Conservation (phyloP, 495 filamentous ascomycete species). For the Talaromyces wortmannii region DNA sequence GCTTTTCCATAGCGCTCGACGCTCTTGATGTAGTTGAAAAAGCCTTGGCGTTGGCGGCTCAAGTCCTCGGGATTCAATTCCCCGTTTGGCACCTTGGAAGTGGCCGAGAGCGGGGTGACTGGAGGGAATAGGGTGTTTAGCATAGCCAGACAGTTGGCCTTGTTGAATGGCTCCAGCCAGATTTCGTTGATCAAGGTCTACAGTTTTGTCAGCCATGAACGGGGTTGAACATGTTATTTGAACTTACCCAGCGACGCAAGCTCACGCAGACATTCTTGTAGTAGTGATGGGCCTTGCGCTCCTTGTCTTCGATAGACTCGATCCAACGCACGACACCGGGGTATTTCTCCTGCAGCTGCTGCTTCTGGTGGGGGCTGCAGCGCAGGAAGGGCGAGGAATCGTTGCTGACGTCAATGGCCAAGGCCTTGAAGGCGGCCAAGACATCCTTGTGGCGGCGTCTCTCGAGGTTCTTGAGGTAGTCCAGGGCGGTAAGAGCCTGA, state of each 20-base stretch:
- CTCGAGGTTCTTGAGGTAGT: constrained; percentile 67
- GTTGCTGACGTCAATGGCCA: constrained; percentile 31
- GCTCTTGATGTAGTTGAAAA: constrained; percentile 58
- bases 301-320: constrained; percentile 43
- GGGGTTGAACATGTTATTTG: neutral
- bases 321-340: constrained; percentile 52
- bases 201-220: constrained; percentile 10
- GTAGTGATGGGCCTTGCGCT: constrained; percentile 48
- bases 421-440: constrained; percentile 31
- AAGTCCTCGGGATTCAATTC: constrained; percentile 49
- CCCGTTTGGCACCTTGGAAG: constrained; percentile 41
- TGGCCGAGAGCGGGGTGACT: constrained; percentile 24
- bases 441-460: constrained; percentile 57
- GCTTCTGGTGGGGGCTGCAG: constrained; percentile 25
- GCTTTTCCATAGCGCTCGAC: constrained; percentile 52
- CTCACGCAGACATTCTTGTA: constrained; percentile 64
- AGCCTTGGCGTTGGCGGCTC: constrained; percentile 52
- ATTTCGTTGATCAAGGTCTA: constrained; percentile 68
- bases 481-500: constrained; percentile 62
- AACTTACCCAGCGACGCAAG: constrained; percentile 62
- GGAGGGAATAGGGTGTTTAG: constrained; percentile 73
- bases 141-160: constrained; percentile 66
- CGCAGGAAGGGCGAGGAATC: neutral
- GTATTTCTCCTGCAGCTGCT: constrained; percentile 34
- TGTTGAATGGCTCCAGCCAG: constrained; percentile 55